Evolutionary conservation across 306 rosid genomes (phyloP).

Genomic region (Morella rubra): DNA sequence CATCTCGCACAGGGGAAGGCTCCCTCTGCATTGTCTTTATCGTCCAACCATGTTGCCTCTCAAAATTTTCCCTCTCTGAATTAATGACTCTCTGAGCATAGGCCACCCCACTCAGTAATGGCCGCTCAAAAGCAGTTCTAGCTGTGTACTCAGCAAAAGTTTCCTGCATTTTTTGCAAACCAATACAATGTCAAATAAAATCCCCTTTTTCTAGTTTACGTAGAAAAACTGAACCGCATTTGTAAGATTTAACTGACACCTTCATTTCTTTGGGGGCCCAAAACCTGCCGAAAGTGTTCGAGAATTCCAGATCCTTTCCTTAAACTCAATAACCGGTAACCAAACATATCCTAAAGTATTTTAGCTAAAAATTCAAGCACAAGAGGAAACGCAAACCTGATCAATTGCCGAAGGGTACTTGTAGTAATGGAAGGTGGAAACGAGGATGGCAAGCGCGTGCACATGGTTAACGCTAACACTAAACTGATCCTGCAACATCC

Average conservation of each 20-base stretch:
- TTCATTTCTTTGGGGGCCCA: background rate
- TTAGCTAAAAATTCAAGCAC: slow-evolving; percentile 14
- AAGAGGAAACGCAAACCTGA: slow-evolving; percentile 62
- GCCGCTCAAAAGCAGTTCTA: slow-evolving; percentile 93
- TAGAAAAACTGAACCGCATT: too few relatives aligned
- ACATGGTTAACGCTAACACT: slow-evolving; percentile 96
- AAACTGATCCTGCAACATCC: slow-evolving; percentile 98
- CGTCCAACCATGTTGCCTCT: slow-evolving; percentile 82
- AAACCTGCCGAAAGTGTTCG: background rate
- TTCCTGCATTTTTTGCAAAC: slow-evolving; percentile 54
- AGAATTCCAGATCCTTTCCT: background rate
- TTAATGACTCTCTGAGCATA: slow-evolving; percentile 83
- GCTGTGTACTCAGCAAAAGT: slow-evolving; percentile 96
- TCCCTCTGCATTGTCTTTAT: slow-evolving; percentile 89
- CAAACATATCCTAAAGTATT: background rate
- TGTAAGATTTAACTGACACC: background rate
- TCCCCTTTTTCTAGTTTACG: too few relatives aligned
- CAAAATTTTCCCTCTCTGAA: slow-evolving; percentile 74
- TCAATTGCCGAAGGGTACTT: slow-evolving; percentile 91
- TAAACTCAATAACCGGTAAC: background rate
- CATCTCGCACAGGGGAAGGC: slow-evolving; percentile 79
- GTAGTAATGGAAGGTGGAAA: slow-evolving; percentile 91
- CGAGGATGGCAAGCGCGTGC: slow-evolving; percentile 94
- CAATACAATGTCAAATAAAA: background rate
- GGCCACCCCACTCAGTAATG: slow-evolving; percentile 93